phyloP scores from a whole-genome alignment of 345 rosid species.

The Citrus unshiu region DNA sequence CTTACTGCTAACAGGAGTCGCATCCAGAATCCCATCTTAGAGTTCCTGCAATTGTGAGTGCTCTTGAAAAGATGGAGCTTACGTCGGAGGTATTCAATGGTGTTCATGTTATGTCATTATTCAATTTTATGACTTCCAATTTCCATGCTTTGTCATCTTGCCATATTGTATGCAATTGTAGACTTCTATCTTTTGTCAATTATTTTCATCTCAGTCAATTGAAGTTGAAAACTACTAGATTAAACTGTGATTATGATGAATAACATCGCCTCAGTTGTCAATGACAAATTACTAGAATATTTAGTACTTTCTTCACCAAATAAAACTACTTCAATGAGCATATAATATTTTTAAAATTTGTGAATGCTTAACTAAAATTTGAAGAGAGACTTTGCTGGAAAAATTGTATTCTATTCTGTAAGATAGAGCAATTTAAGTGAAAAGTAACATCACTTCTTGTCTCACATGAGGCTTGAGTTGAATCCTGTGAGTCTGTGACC shows the following conservation, averaged over 20 bases:
- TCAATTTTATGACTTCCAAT: not conserved
- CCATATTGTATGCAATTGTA: not conserved
- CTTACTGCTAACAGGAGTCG: slow-evolving; percentile 49
- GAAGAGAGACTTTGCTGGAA: not conserved
- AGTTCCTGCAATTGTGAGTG: slow-evolving; percentile 80
- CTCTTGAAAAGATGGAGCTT: slow-evolving; percentile 76
- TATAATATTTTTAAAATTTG: not conserved
- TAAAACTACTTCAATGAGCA: not conserved
- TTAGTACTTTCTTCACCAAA: not conserved
- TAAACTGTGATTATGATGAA: not conserved
- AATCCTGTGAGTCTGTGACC: not conserved
- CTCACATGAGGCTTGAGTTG: not conserved
- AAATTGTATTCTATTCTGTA: not conserved
- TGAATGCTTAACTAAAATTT: not conserved
- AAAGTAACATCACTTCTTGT: not conserved
- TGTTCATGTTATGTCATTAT: not conserved
- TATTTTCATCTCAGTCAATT: not conserved
- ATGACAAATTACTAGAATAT: not conserved
- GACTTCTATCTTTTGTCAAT: not conserved
- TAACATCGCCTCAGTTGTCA: not conserved
- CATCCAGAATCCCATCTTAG: slow-evolving; percentile 95
- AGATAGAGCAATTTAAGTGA: not conserved
- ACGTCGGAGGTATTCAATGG: slow-evolving; percentile 52
- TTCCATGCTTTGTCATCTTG: not conserved
- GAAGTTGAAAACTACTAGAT: not conserved